Evolutionary conservation across 129 eudicot genomes (phyloP), one percentile per base, ranked within the genome.

Genomic region (Lactuca saligna): DNA sequence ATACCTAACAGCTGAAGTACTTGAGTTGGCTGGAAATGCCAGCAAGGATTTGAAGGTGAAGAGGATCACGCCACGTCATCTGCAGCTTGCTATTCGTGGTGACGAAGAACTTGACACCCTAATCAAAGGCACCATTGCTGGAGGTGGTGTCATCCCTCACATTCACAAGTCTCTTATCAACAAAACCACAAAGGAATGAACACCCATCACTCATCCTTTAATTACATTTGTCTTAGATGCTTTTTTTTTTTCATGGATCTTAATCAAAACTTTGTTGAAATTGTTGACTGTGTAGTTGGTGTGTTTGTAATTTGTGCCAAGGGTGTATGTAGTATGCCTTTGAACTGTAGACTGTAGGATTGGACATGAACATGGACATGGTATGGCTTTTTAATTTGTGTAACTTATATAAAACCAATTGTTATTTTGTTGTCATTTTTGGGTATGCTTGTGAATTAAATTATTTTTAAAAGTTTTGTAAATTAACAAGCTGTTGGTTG

Each of bases 91-190:
- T 10, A 86, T 86, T 65, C 82, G 92, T 14, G 92, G 92, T 39
- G 92, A 86, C 31, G 92, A 86, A 59, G 92, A 86, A 76, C 88
- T 86, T 7, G 92, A 86, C 61, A 83, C 92, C 14, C 86, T 86
- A 35, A 86, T 86, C 78, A 86, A 86, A 69, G 88, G 86, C n/a
- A 86, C 92, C 71, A 86, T 83, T 78, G 93, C 93, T 58, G 93
- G 93, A 11, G 93, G 93, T 71, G 89, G 89, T 61, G 93, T 87
- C 15, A 87, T 87, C 39, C 93, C 93, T 68, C 93, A 87, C 68
- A 87, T 87, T 64, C 93, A 87, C 89, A 87, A 87, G 53, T 87
- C 93, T 51, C 89, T 87, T 66, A 87, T 87, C 77, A 87, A 87
- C 81, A 83, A 87, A 66, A 81, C 89, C 71, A 78, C 86, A 54